Evolutionary conservation across 345 rosid genomes (phyloP).

Genomic region (Iberis pinnata): DNA sequence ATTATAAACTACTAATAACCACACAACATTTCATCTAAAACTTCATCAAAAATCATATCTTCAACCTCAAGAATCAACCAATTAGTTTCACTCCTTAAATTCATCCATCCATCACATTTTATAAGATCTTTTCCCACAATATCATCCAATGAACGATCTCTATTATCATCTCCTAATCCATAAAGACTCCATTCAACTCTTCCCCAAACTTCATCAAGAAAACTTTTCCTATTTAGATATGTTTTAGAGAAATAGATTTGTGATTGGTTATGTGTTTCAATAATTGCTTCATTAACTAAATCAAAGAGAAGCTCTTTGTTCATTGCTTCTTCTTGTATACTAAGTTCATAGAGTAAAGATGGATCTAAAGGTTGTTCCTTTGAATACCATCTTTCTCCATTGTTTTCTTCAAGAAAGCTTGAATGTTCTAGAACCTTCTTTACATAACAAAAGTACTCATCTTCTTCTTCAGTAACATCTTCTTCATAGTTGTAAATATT

Average conservation of each 20-base stretch:
- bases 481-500: slow-evolving; percentile 11
- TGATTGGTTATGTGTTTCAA: slow-evolving; percentile 39
- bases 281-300: slow-evolving; percentile 49
- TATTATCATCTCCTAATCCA: slow-evolving; percentile 30
- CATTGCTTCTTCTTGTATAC: slow-evolving; percentile 31
- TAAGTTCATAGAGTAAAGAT: slow-evolving; percentile 44
- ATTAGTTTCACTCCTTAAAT: slow-evolving; percentile 45
- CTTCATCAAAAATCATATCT: slow-evolving; percentile 56
- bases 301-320: slow-evolving; percentile 55
- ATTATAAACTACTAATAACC: background rate
- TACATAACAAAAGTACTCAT: slow-evolving; percentile 45
- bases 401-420: slow-evolving; percentile 43
- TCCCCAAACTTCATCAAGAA: slow-evolving; percentile 62
- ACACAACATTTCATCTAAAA: slow-evolving; percentile 43
- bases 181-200: slow-evolving; percentile 38
- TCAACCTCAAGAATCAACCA: slow-evolving; percentile 65
- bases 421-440: slow-evolving; percentile 49
- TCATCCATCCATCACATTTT: slow-evolving; percentile 61
- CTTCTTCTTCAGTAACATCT: slow-evolving; percentile 32
- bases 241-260: slow-evolving; percentile 50
- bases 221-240: slow-evolving; percentile 40
- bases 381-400: slow-evolving; percentile 46
- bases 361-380: slow-evolving; percentile 66
- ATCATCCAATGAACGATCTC: slow-evolving; percentile 46
- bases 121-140: slow-evolving; percentile 49